Evolutionary conservation across 768 basidiomycete genomes (phyloP).

Genomic region (Sarcodon aspratus): DNA sequence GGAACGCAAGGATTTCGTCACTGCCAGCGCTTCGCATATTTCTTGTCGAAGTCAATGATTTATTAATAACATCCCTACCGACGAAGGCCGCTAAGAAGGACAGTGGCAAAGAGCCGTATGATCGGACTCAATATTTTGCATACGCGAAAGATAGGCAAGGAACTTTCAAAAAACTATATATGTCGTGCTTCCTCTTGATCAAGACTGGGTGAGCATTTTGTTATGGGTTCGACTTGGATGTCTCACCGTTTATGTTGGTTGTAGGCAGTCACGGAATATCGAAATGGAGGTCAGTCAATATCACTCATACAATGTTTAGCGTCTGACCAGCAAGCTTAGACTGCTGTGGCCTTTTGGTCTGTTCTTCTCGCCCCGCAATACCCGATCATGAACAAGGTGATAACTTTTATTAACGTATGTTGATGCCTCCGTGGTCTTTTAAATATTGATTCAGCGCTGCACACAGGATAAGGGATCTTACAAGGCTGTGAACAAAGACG

Average conservation of each 20-base stretch:
- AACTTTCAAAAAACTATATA: conserved; percentile 56
- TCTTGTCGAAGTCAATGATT: conserved; percentile 48
- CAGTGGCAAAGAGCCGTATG: conserved; percentile 36
- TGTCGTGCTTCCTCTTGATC: conserved; percentile 57
- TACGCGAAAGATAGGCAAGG: conserved; percentile 37
- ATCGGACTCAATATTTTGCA: conserved; percentile 35
- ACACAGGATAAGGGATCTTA: conserved; percentile 39
- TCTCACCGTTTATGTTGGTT: background rate
- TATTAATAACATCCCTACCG: conserved; percentile 42
- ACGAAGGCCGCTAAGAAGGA: conserved; percentile 22
- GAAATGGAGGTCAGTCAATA: conserved; percentile 63
- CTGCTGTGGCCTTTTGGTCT: conserved; percentile 65
- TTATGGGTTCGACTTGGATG: background rate
- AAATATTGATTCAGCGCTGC: background rate
- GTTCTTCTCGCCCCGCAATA: conserved; percentile 60
- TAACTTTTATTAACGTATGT: conserved; percentile 55
- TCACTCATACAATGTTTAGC: background rate
- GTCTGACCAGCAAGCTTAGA: conserved; percentile 25
- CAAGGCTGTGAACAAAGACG: conserved; percentile 74
- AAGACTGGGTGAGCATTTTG: conserved; percentile 52
- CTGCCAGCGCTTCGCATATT: conserved; percentile 35
- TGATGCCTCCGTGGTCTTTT: background rate
- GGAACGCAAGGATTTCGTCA: conserved; percentile 33
- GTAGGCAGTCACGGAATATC: conserved; percentile 61
- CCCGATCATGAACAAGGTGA: conserved; percentile 51